Evolutionary conservation across 2,329 filamentous ascomycete species (phyloP).

Genomic region (Meredithiella fracta): DNA sequence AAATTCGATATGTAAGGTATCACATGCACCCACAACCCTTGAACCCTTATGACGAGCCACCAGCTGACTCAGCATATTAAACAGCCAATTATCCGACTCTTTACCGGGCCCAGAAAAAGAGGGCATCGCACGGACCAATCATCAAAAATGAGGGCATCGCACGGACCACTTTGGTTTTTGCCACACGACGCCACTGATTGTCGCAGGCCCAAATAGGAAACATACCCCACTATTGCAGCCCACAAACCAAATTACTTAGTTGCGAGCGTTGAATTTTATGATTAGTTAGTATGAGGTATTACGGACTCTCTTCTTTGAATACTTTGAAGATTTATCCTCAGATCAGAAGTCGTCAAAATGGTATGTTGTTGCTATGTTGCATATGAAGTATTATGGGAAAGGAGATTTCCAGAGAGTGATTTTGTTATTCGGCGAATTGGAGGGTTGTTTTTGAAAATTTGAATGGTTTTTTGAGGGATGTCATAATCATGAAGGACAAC

Average conservation of each 20-base stretch:
- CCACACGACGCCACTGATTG: constrained; percentile 12
- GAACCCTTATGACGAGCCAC: background rate
- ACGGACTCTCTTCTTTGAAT: constrained; percentile 24
- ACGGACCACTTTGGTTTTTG: constrained; percentile 8
- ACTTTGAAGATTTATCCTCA: constrained; percentile 27
- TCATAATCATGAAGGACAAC: too few relatives aligned
- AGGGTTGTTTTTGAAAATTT: background rate
- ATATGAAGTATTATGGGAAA: background rate
- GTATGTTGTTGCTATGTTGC: constrained; percentile 22
- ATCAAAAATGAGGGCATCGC: too few relatives aligned
- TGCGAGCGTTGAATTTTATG: constrained; percentile 27
- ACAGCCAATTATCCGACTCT: background rate
- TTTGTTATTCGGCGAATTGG: background rate
- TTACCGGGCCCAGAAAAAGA: background rate
- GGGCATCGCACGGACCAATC: background rate
- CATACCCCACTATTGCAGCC: constrained; percentile 25
- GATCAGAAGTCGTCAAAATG: constrained; percentile 32
- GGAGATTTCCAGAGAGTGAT: background rate
- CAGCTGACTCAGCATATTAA: background rate
- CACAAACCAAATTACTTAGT: constrained; percentile 30
- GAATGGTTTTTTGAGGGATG: background rate
- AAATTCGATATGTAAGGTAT: too few relatives aligned
- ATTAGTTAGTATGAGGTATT: constrained; percentile 17
- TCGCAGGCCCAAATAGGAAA: constrained; percentile 21
- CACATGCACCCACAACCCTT: too few relatives aligned